Conservation (phyloP, 2,329 filamentous ascomycete species). For the Bipolaris cookei region DNA sequence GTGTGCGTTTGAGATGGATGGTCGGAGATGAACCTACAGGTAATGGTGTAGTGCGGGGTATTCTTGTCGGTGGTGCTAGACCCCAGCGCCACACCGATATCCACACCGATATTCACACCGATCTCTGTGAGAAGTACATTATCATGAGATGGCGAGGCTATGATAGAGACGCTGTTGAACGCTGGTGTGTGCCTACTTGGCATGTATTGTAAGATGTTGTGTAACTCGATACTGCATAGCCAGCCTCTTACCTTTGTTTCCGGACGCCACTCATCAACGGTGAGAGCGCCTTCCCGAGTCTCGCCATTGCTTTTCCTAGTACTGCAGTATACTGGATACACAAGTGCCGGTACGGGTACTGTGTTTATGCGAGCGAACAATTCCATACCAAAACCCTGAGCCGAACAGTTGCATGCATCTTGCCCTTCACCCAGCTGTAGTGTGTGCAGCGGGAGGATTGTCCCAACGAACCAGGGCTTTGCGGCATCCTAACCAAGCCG, state of each 20-base stretch:
- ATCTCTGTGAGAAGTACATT: not conserved
- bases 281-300: not conserved
- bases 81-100: not conserved
- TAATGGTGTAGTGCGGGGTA: constrained; percentile 7
- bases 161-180: not conserved
- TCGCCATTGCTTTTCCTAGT: not conserved
- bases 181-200: not conserved
- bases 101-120: constrained; percentile 1
- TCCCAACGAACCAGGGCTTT: constrained; percentile 18
- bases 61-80: not conserved
- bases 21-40: not conserved
- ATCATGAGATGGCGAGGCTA: not conserved
- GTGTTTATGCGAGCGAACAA: not conserved
- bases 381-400: not conserved
- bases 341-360: not conserved
- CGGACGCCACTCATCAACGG: constrained; percentile 1
- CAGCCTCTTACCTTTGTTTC: not conserved
- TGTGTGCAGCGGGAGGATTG: constrained; percentile 24
- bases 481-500: constrained; percentile 8
- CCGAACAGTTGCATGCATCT: constrained; percentile 5
- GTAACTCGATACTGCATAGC: not conserved
- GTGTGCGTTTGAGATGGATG: not conserved
- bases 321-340: not conserved
- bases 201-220: not conserved
- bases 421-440: constrained; percentile 11